Base-by-base conservation (phyloP, 75 land plant species). In the Pinus albicaulis region DNA sequence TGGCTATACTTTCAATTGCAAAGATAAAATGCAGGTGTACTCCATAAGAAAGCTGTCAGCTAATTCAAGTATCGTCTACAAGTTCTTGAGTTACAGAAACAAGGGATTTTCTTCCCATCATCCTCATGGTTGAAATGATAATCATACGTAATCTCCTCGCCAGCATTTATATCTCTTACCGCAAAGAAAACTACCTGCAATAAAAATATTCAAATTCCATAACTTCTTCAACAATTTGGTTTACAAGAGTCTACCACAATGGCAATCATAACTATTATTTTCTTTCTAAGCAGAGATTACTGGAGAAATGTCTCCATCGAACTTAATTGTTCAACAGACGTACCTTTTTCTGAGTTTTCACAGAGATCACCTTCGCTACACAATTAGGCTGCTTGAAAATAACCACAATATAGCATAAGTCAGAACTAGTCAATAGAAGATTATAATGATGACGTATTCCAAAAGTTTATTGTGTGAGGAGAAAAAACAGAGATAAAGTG, bases 141-240 rank as follows among this genome's bases (percentile, higher is more conserved):
- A 72, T 92, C 95, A 83, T 92, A 92, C 1, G 95, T 92, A 53
- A 92, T 88, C 84, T 92, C 95, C 74, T 92, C 95, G 13, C 95
- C 93, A 13, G 95, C 91, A 63, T 82, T 78, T 55, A 92, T 92
- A 61, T 91, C 93, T 74, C 93, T 84, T 70, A 91, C 89, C 11
- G 95, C 95, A 77, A 92, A 90, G 80, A 92, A 91, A 26, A 91
- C 85, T 48, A 93, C 95, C 95, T 92, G 85, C 62, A 80, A 72
- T 26, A 55, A 20, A 22, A 14, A 22, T 26, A 16, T 22, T 25
- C 36, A 62, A 36, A 75, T 75, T 16, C 20, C 56, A 64, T 14
- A 20, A 34, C 7, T 53, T 23, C 31, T 24, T 64, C 20, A 25
- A 14, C 44, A 63, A 64, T 41, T 34, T 34, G 74, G 44, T 34